Conservation (phyloP, 768 basidiomycete species). For the Phanerochaete carnosa region DNA sequence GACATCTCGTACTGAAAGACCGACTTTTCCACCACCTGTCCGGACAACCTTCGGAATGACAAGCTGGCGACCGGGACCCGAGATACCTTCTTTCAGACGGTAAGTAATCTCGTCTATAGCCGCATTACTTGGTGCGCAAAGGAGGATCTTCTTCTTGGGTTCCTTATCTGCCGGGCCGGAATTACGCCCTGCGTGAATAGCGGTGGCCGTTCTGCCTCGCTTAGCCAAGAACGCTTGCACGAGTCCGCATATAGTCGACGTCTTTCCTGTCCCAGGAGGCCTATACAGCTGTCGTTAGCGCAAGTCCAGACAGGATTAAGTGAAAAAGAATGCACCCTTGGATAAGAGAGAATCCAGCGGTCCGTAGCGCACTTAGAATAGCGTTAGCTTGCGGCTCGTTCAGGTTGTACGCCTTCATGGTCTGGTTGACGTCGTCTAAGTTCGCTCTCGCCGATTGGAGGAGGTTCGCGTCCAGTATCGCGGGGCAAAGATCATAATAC, state of each 20-base stretch:
- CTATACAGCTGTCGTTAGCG: constrained; percentile 35
- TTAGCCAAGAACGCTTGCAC: constrained; percentile 76
- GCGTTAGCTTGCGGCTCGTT: constrained; percentile 96
- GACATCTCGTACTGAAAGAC: constrained; percentile 77
- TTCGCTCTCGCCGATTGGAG: constrained; percentile 44
- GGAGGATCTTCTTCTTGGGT: constrained; percentile 70
- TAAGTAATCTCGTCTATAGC: constrained; percentile 95
- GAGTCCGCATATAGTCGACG: constrained; percentile 95
- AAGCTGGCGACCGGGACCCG: constrained; percentile 49
- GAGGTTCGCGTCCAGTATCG: constrained; percentile 68
- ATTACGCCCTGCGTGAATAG: constrained; percentile 46
- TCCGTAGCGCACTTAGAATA: constrained; percentile 69
- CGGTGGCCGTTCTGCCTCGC: constrained; percentile 45
- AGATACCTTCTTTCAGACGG: constrained; percentile 80
- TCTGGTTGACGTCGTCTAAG: constrained; percentile 48
- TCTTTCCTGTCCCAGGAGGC: constrained; percentile 98
- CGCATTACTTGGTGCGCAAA: constrained; percentile 98
- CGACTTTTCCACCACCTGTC: constrained; percentile 79
- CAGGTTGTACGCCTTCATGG: constrained; percentile 69
- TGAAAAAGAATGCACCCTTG: constrained; percentile 67
- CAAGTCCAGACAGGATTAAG: not conserved
- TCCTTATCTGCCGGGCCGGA: constrained; percentile 37
- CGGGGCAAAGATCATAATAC: constrained; percentile 74
- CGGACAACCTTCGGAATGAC: constrained; percentile 81
- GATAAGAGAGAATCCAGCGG: constrained; percentile 82